These are phyloP conservation scores for Suillus americanus DNA, from an alignment of 768 basidiomycete genomes.

Conservation along the genomic window DNA sequence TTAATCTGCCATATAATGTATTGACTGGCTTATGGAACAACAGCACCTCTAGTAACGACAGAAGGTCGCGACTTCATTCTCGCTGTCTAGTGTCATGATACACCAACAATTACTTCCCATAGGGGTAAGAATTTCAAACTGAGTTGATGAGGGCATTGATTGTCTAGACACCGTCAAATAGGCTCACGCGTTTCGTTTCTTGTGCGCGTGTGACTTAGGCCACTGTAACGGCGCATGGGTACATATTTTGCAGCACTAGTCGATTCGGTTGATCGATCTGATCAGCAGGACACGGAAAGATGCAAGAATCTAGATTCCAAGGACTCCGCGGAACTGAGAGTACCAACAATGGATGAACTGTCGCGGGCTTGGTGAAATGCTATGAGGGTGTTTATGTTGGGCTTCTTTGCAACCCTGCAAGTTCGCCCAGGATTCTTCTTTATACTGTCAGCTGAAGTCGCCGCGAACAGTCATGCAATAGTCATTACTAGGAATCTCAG, in stretches of 20 bases:
- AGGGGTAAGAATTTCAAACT: neutral
- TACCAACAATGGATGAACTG: neutral
- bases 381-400: neutral
- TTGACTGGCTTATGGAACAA: neutral
- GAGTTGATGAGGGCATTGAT: neutral
- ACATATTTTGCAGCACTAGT: neutral
- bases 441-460: neutral
- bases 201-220: neutral
- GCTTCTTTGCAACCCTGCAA: neutral
- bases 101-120: neutral
- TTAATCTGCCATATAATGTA: neutral
- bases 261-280: neutral
- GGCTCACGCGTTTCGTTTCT: neutral
- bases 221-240: neutral
- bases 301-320: neutral
- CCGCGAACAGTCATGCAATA: neutral
- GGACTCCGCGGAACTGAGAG: neutral
- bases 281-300: neutral
- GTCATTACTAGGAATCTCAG: neutral
- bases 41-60: neutral
- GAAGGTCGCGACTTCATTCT: neutral
- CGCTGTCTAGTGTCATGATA: neutral
- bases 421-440: neutral
- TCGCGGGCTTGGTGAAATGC: neutral
- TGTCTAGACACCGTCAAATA: neutral